Base-by-base conservation (phyloP, 441 rosid genomes). In the Eutrema salsugineum region DNA sequence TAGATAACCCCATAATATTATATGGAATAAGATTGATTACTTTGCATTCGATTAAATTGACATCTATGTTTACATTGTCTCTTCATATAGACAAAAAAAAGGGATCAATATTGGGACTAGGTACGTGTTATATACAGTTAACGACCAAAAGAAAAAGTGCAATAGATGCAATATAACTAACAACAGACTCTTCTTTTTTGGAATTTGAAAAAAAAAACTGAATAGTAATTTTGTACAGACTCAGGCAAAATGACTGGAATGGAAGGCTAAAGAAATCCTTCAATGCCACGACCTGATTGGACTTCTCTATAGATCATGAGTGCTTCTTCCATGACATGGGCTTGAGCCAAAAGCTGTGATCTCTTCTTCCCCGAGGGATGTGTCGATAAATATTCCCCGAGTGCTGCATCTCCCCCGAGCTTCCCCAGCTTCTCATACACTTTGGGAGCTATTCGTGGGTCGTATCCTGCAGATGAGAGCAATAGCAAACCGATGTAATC, bases 301-400 rank as follows among this genome's bases (percentile, higher is more conserved):
- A 57, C 81, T 35, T 91, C 94, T 71, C 97, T 77, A 75, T 89
- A 91, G 30, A 93, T 79, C 55, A 64, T 15, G 11, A 93, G 80
- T 48, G 97, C 99, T 82, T 91, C 98, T 70, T 93, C 92, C 98
- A 95, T 95, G 78, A 95, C 95, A 67, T 87, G 39, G 59, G 99
- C 97, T 72, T 80, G 83, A 58, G 93, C 87, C 63, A 93, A 82
- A 73, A 87, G 68, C 65, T 85, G 73, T 44, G 97, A 85, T 78
- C 99, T 86, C 83, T 82, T 87, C 85, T 81, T 89, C 19, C 97
- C 97, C 9, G 99, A 95, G 24, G 97, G 99, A 82, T 95, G 99
- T n/a, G 97, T 95, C 4, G 97, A 88, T 11, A 95, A 84, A 71
- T 92, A 92, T 68, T 91, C 89, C 71, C 73, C 75, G 4, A 88